A percentile compares a stretch with the other conserved stretches of the same genome.
These are phyloP conservation scores for Leccinum truebloodii DNA, from an alignment of 768 basidiomycete genomes.

Conservation along the genomic window DNA sequence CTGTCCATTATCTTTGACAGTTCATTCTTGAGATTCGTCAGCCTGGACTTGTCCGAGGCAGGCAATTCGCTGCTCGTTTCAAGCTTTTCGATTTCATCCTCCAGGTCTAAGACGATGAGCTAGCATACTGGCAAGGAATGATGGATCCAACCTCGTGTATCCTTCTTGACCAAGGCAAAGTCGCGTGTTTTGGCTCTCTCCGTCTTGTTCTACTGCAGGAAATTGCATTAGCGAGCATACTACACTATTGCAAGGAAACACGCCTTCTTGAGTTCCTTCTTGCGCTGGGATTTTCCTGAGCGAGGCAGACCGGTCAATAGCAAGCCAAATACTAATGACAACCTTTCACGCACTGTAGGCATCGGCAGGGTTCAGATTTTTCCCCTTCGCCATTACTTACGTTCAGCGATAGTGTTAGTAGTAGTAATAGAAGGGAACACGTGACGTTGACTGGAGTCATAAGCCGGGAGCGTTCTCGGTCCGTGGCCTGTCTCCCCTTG, in stretches of 20 bases:
- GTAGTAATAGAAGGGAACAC: slow-evolving; percentile 15
- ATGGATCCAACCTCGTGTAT: slow-evolving; percentile 66
- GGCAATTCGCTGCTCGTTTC: slow-evolving; percentile 48
- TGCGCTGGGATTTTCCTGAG: slow-evolving; percentile 86
- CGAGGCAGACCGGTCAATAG: neutral
- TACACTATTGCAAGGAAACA: slow-evolving; percentile 18
- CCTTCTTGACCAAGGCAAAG: slow-evolving; percentile 91
- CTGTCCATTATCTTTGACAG: slow-evolving; percentile 78
- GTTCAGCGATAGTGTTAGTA: neutral
- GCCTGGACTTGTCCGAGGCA: slow-evolving; percentile 59
- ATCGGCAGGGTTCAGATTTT: slow-evolving; percentile 91
- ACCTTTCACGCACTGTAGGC: slow-evolving; percentile 59
- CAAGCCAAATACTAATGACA: neutral
- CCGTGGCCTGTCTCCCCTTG: slow-evolving; percentile 42
- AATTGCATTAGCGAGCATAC: slow-evolving; percentile 11
- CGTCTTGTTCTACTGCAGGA: slow-evolving; percentile 84
- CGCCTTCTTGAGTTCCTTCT: slow-evolving; percentile 94
- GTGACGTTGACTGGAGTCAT: slow-evolving; percentile 31
- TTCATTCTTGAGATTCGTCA: slow-evolving; percentile 74
- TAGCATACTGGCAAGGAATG: neutral
- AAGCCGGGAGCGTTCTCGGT: neutral
- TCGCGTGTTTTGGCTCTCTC: slow-evolving; percentile 80
- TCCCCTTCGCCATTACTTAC: slow-evolving; percentile 74
- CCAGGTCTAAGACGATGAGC: slow-evolving; percentile 56
- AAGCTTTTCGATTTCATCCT: slow-evolving; percentile 74